phyloP scores from a whole-genome alignment of 306 rosid genomes.

The Lablab purpureus region DNA sequence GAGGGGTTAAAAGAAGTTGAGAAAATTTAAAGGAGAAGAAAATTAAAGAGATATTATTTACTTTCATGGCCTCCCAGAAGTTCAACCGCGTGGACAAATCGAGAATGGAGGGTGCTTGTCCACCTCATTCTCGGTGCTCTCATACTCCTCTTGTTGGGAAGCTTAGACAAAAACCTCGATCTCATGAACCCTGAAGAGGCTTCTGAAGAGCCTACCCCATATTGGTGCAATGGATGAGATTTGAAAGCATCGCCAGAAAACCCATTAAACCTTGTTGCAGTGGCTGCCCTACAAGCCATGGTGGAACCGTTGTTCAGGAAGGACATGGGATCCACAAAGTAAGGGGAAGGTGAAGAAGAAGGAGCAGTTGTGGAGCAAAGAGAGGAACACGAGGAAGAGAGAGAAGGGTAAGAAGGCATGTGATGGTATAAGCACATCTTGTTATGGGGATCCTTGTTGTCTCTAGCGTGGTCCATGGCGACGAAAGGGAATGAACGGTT shows the following conservation, averaged over 20 bases:
- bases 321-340: conserved; percentile 65
- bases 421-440: conserved; percentile 68
- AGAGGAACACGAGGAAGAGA: conserved; percentile 11
- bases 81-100: conserved; percentile 94
- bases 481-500: conserved; percentile 83
- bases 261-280: conserved; percentile 54
- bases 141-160: conserved; percentile 84
- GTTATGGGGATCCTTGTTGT: conserved; percentile 40
- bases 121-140: conserved; percentile 96
- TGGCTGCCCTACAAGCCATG: conserved; percentile 46
- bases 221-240: conserved; percentile 59
- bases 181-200: conserved; percentile 69
- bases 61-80: conserved; percentile 98
- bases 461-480: conserved; percentile 56
- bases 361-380: conserved; percentile 14
- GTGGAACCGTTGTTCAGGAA: conserved; percentile 44
- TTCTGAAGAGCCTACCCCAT: conserved; percentile 52
- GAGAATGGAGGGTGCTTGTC: conserved; percentile 90
- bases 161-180: conserved; percentile 79
- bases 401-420: conserved; percentile 42
- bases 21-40: background rate
- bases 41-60: conserved; percentile 32
- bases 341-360: conserved; percentile 39
- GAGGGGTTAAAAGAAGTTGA: background rate
- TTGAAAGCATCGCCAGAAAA: conserved; percentile 51